Evolutionary conservation across 2,329 filamentous ascomycete genomes (phyloP).

Genomic region (Sporothrix dimorphospora): DNA sequence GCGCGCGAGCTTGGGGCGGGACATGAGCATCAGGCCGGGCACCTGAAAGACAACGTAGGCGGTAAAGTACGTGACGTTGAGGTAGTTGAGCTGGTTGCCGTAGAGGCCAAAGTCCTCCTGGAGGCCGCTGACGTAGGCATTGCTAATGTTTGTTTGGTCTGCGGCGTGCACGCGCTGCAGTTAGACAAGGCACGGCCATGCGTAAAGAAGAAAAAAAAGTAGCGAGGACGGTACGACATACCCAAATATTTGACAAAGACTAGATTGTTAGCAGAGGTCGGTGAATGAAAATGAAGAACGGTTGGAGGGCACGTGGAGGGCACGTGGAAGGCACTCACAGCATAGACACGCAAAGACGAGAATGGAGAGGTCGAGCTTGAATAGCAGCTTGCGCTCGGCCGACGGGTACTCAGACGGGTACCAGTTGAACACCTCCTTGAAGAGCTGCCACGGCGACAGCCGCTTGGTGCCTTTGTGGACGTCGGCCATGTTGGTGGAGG

Average conservation of each 20-base stretch:
- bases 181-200: neutral
- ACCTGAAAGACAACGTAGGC: conserved; percentile 45
- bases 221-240: conserved; percentile 15
- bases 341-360: conserved; percentile 42
- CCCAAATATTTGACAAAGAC: conserved; percentile 43
- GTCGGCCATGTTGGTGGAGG: neutral
- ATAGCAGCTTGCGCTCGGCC: conserved; percentile 41
- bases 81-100: conserved; percentile 47
- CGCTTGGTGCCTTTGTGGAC: conserved; percentile 13
- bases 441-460: conserved; percentile 33
- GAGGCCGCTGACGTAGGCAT: conserved; percentile 46
- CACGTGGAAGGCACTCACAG: conserved; percentile 36
- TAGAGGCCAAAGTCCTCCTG: conserved; percentile 45
- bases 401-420: conserved; percentile 41
- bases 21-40: conserved; percentile 41
- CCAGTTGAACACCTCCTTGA: conserved; percentile 44
- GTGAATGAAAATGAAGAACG: too few species aligned
- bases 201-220: neutral
- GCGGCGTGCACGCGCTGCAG: neutral
- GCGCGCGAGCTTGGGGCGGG: conserved; percentile 39
- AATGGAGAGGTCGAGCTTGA: conserved; percentile 42
- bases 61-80: conserved; percentile 48
- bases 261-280: conserved; percentile 24
- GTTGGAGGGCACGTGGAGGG: too few species aligned
- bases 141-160: conserved; percentile 43